These are phyloP conservation scores for Cynara cardunculus DNA, from an alignment of 129 eudicot genomes.

Conservation along the genomic window DNA sequence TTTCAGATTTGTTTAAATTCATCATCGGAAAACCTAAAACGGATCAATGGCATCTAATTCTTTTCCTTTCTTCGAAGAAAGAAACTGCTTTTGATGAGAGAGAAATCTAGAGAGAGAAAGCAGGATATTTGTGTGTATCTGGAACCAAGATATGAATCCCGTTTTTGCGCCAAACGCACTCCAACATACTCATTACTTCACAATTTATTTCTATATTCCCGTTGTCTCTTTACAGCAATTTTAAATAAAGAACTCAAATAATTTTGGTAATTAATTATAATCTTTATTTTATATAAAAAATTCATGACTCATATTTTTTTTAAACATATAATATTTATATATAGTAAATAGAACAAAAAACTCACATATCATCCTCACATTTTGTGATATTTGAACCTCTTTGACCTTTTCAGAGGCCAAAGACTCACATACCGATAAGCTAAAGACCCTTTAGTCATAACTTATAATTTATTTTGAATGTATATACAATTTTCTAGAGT, in stretches of 20 bases:
- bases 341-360: too few species aligned
- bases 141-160: slow-evolving; percentile 9
- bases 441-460: too few species aligned
- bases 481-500: too few species aligned
- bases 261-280: not conserved
- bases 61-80: slow-evolving; percentile 23
- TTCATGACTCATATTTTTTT: too few species aligned
- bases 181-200: slow-evolving; percentile 23
- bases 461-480: too few species aligned
- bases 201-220: not conserved
- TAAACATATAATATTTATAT: too few species aligned
- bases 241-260: too few species aligned
- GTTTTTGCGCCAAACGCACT: slow-evolving; percentile 30
- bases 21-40: slow-evolving; percentile 4
- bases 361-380: too few species aligned
- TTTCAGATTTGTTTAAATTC: not conserved
- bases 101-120: slow-evolving; percentile 8
- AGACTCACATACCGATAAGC: too few species aligned
- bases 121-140: not conserved
- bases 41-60: slow-evolving; percentile 27
- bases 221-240: not conserved
- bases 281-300: too few species aligned
- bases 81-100: slow-evolving; percentile 26
- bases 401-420: too few species aligned
- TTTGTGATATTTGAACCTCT: too few species aligned